Conservation (phyloP, 257 asterid genomes). For the Gentiana straminea region DNA sequence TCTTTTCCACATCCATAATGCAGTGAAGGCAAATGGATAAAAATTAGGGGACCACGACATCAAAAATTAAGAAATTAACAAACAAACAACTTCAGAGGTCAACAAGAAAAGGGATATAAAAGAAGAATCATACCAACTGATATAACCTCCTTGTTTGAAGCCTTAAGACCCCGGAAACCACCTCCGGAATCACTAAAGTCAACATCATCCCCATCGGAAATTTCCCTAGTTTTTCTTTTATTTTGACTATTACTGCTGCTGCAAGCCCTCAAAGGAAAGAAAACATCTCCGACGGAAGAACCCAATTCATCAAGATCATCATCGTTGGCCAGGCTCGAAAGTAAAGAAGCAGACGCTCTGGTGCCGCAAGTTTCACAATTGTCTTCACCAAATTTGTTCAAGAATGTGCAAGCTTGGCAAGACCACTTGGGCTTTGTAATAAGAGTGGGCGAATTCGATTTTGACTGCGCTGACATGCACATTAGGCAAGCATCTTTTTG, state of each 20-base stretch:
- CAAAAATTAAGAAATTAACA: neutral
- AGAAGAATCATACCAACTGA: constrained; percentile 29
- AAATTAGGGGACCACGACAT: neutral
- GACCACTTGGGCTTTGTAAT: constrained; percentile 52
- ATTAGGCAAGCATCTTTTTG: constrained; percentile 50
- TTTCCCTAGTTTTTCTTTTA: constrained; percentile 54
- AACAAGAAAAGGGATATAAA: neutral
- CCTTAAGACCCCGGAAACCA: constrained; percentile 18
- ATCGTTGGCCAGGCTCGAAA: constrained; percentile 46
- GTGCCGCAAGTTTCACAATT: constrained; percentile 63
- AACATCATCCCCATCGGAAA: constrained; percentile 12
- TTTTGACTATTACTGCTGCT: constrained; percentile 15
- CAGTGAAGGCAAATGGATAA: neutral
- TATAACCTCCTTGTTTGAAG: constrained; percentile 23
- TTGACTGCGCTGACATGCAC: constrained; percentile 42
- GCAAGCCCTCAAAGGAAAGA: constrained; percentile 56
- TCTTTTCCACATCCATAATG: neutral
- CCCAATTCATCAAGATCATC: constrained; percentile 31
- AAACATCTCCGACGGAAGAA: constrained; percentile 58
- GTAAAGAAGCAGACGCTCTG: constrained; percentile 52
- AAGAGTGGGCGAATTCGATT: constrained; percentile 9
- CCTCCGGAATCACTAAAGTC: constrained; percentile 17
- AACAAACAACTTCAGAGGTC: neutral
- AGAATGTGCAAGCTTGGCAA: constrained; percentile 70
- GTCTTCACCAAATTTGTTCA: constrained; percentile 40